A percentile compares a stretch with the other conserved stretches of the same genome.
Conservation (phyloP, 2,329 filamentous ascomycete species). For the Xylogone sp. region DNA sequence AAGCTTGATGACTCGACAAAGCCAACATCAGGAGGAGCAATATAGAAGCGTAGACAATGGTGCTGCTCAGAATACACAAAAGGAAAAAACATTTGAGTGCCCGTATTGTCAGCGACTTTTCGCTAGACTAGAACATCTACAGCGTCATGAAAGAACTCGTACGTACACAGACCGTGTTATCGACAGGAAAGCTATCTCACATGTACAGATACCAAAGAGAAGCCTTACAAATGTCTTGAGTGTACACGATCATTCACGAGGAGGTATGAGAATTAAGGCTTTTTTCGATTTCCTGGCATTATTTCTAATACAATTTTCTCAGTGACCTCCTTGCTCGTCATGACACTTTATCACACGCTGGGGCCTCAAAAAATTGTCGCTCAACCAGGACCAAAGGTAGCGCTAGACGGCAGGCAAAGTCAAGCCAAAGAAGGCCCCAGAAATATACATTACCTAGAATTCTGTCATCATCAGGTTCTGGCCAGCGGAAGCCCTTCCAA, state of each 20-base stretch:
- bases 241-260: conserved; percentile 61
- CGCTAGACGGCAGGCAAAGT: not conserved
- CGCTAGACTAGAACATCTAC: conserved; percentile 61
- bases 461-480: too few relatives aligned
- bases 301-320: conserved; percentile 41
- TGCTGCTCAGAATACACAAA: not conserved
- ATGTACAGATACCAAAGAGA: conserved; percentile 52
- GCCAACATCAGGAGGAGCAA: not conserved
- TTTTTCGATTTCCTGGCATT: not conserved
- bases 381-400: not conserved
- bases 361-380: not conserved
- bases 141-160: conserved; percentile 57
- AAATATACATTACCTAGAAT: not conserved
- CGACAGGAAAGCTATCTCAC: not conserved
- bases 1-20: not conserved
- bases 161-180: not conserved
- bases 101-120: conserved; percentile 61
- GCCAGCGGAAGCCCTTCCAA: too few relatives aligned
- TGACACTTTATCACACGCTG: conserved; percentile 56
- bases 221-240: conserved; percentile 53
- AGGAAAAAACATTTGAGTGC: conserved; percentile 31
- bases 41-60: too few relatives aligned
- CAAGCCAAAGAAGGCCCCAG: not conserved
- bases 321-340: conserved; percentile 61
- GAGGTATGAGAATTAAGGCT: conserved; percentile 45